Evolutionary conservation across 208 protist genomes (phyloP), one percentile per base, ranked within the genome.

Genomic region (Trypanosoma platydactyli): DNA sequence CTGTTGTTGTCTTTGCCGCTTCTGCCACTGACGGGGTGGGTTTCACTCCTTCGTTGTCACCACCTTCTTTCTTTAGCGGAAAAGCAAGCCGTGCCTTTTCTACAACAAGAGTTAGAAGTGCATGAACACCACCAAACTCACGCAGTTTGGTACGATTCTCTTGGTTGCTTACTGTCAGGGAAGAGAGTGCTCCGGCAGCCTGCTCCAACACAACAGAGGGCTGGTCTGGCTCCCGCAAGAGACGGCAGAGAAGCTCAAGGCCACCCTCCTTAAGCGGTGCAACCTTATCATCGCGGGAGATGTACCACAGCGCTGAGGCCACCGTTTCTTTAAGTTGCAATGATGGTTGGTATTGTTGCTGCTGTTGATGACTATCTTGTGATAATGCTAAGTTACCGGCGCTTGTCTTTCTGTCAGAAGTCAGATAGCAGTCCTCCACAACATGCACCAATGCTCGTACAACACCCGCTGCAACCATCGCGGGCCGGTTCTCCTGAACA

Each of bases 271-370:
- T 64, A 0, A 88, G 84, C 22, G 86, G 77, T 9, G 74, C 80
- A 9, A 83, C 79, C 71, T 97, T 97, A 73, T 97, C 90, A 54
- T 94, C 85, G 11, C 89, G 77, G 9, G 90, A 85, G 15, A 95
- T 70, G 69, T 97, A 90, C 92, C 89, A 96, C 42, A 97, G 51
- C 12, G 88, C 84, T 0, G 89, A 94, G 0, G 94, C 89, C 42
- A 94, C 86, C 5, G 88, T 89, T 58, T 97, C 91, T 63, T 87
- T 88, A 6, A 96, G 84, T 66, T 91, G 80, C 33, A 83, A 50
- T 9, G 89, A 94, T 13, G 86, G 88, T 62, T 82, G 77, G 29
- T 67, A 50, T 78, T 92, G 61, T 70, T 63, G 46, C 52, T 87
- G 62, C 81, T 84, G 71, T 85, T 73, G 5, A 69, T 44, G 2